Evolutionary conservation across 805 yeast genomes (phyloP).

Genomic region (Zygoascus flipseniorum): DNA sequence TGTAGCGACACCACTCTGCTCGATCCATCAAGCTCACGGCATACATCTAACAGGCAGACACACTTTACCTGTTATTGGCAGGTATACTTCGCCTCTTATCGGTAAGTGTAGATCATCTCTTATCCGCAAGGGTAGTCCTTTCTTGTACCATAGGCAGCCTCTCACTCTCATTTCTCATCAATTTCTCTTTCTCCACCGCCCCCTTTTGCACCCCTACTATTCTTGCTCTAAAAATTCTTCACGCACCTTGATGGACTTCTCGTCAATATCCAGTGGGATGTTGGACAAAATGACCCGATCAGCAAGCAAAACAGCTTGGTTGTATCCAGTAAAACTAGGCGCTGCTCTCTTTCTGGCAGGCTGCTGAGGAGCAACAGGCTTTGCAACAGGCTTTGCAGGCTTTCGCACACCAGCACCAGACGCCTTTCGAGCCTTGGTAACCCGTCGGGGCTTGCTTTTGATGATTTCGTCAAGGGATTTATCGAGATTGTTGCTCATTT

Average conservation of each 20-base stretch:
- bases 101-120: too few relatives aligned
- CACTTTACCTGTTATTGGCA: too few relatives aligned
- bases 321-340: conserved; percentile 21
- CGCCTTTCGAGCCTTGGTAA: conserved; percentile 15
- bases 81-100: too few relatives aligned
- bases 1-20: too few relatives aligned
- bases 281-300: conserved; percentile 80
- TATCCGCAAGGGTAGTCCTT: too few relatives aligned
- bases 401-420: conserved; percentile 25
- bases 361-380: conserved; percentile 8
- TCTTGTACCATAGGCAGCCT: too few relatives aligned
- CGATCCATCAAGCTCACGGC: too few relatives aligned
- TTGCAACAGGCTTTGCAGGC: conserved; percentile 5
- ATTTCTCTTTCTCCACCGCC: too few relatives aligned
- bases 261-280: conserved; percentile 78
- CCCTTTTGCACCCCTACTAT: too few relatives aligned
- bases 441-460: conserved; percentile 40
- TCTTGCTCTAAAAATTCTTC: too few relatives aligned
- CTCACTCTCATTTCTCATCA: too few relatives aligned
- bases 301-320: conserved; percentile 39
- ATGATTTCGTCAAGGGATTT: conserved; percentile 93
- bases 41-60: too few relatives aligned
- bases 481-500: conserved; percentile 76
- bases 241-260: conserved; percentile 70
- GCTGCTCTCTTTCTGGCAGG: conserved; percentile 5